These are phyloP conservation scores for Penicillium sp. DNA, from an alignment of 2,329 filamentous ascomycete genomes.

Conservation along the genomic window DNA sequence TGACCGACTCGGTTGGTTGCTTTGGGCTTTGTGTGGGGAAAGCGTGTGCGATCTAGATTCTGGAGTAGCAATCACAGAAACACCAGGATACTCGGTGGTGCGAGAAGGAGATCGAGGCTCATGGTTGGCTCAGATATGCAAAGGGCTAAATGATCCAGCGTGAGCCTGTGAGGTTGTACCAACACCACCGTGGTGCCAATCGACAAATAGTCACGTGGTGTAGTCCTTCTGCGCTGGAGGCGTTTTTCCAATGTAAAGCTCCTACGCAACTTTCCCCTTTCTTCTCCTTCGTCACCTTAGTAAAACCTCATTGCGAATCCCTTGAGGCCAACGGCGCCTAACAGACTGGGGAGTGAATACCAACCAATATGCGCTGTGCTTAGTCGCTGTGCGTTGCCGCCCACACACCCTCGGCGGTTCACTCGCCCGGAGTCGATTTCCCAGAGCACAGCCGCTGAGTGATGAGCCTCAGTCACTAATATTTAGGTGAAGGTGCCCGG, in stretches of 20 bases:
- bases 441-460: slow-evolving; percentile 11
- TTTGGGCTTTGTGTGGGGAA: slow-evolving; percentile 7
- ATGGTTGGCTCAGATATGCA: slow-evolving; percentile 1
- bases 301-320: not conserved
- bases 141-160: not conserved
- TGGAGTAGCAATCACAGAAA: not conserved
- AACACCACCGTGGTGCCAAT: not conserved
- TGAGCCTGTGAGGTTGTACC: not conserved
- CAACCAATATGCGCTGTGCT: slow-evolving; percentile 16
- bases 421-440: slow-evolving; percentile 20
- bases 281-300: not conserved
- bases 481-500: slow-evolving; percentile 1
- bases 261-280: not conserved
- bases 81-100: not conserved
- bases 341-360: slow-evolving; percentile 15
- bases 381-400: slow-evolving; percentile 31
- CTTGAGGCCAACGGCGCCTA: slow-evolving; percentile 32
- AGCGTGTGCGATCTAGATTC: slow-evolving; percentile 4
- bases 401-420: slow-evolving; percentile 21
- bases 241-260: not conserved
- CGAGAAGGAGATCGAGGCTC: not conserved
- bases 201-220: slow-evolving; percentile 23
- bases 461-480: slow-evolving; percentile 15
- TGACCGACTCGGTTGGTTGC: slow-evolving; percentile 13
- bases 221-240: slow-evolving; percentile 7